Evolutionary conservation across 2,329 filamentous ascomycete genomes (phyloP).

Genomic region (Colletotrichum sidae): DNA sequence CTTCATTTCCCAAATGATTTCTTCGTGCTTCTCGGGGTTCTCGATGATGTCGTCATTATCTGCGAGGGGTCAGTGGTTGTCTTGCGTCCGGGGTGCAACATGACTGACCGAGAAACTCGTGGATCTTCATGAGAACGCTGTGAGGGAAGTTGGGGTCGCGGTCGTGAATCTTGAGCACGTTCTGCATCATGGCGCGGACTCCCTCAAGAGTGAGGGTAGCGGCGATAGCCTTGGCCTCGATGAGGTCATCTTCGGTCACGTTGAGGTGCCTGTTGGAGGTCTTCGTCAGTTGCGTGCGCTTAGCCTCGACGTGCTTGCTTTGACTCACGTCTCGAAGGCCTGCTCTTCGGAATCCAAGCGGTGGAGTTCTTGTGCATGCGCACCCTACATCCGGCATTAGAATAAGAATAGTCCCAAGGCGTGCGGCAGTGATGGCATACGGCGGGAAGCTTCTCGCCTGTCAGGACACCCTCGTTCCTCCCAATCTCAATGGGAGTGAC

Average conservation of each 20-base stretch:
- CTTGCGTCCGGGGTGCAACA: slow-evolving; percentile 41
- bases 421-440: slow-evolving; percentile 7
- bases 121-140: slow-evolving; percentile 53
- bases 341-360: slow-evolving; percentile 30
- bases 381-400: neutral
- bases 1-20: slow-evolving; percentile 65
- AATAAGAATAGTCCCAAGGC: too few relatives aligned
- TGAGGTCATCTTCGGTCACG: slow-evolving; percentile 56
- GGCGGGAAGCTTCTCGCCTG: slow-evolving; percentile 28
- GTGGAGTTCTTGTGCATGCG: slow-evolving; percentile 17
- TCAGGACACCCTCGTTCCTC: slow-evolving; percentile 26
- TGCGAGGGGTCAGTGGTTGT: neutral
- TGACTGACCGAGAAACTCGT: slow-evolving; percentile 55
- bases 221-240: slow-evolving; percentile 55
- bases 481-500: slow-evolving; percentile 27
- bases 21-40: slow-evolving; percentile 59
- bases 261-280: slow-evolving; percentile 42
- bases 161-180: slow-evolving; percentile 54
- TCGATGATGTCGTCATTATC: slow-evolving; percentile 46
- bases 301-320: rapidly evolving
- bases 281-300: slow-evolving; percentile 2
- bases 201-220: slow-evolving; percentile 48
- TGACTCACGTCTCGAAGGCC: slow-evolving; percentile 30
- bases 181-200: slow-evolving; percentile 51
- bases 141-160: slow-evolving; percentile 57